Base-by-base conservation (phyloP, 306 rosid species). In the Corylus avellana region DNA sequence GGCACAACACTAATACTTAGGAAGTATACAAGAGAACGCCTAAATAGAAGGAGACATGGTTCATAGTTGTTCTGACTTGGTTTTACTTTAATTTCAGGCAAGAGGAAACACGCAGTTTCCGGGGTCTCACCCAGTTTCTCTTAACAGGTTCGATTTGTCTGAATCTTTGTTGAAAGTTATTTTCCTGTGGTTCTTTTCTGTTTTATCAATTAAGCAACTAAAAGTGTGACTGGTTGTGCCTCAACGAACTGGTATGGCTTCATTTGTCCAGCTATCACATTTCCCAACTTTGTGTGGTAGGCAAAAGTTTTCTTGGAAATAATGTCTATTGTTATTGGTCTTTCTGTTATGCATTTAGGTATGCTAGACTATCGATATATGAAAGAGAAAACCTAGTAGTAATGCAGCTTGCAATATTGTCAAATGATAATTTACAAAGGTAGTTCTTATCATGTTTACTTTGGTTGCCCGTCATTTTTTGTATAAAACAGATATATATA, bases 101-200 rank as follows among this genome's bases (percentile, higher is more conserved):
- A 89, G 97, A 87, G 97, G 93, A 81, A 88, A 83, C 76, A 58
- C 91, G 66, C 97, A 88, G 77, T 94, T 94, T 77, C 98, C 98
- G 10, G 98, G 98, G 56, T 94, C 98, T 12, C 97, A 94, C 75
- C 98, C 98, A 76, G 97, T 92, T 76, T 94, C 98, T 85, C 94
- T 94, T 58, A 85, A 88, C 97, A 91, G 97, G 98, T 94, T 76
- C 35, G 62, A 56, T 56, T 81, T 80, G 29, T 74, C 69, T 73
- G 62, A 54, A 5, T 71, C 47, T 8, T 69, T 18, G n/a, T 29
- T 58, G 47, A 53, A 75, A 3, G 76, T 72, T 77, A 57, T 47
- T 49, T 47, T 49, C 70, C 29, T 63, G 1, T 56, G 42, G 50
- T 76, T 79, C 63, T 81, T 22, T 55, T 59, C 29, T 67, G 42